These are phyloP conservation scores for Massariosphaeria phaeospora DNA, from an alignment of 495 filamentous ascomycete species.

Conservation along the genomic window DNA sequence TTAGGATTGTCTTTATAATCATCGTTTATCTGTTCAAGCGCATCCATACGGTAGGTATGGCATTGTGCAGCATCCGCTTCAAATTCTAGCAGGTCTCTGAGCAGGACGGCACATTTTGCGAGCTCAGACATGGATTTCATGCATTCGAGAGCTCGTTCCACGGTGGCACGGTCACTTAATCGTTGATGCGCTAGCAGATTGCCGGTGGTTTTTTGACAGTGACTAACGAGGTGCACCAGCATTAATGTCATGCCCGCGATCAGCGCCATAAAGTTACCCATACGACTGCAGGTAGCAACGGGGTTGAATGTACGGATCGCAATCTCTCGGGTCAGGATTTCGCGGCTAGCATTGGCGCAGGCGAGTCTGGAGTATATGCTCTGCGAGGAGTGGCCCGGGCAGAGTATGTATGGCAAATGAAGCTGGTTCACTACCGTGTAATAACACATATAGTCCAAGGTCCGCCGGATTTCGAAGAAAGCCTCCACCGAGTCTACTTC, in stretches of 20 bases:
- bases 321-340: constrained; percentile 39
- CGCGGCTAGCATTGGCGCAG: constrained; percentile 39
- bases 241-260: constrained; percentile 29
- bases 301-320: constrained; percentile 34
- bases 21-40: background rate
- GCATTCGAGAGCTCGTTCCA: constrained; percentile 42
- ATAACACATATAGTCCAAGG: constrained; percentile 20
- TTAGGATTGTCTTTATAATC: background rate
- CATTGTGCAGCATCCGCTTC: constrained; percentile 10
- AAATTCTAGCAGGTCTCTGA: constrained; percentile 6
- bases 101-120: constrained; percentile 2
- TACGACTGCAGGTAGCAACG: constrained; percentile 37
- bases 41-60: background rate
- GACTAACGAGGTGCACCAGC: constrained; percentile 36
- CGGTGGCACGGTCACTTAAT: constrained; percentile 42
- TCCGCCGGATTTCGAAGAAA: constrained; percentile 13
- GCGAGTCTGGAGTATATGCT: constrained; percentile 41
- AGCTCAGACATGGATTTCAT: constrained; percentile 29
- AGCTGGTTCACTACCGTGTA: constrained; percentile 12
- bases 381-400: background rate
- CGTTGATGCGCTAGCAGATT: constrained; percentile 44
- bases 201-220: background rate
- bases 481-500: background rate
- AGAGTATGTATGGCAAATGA: constrained; percentile 23
- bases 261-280: constrained; percentile 42